Evolutionary conservation across 257 asterid genomes (phyloP).

Genomic region (Coffea eugenioides): DNA sequence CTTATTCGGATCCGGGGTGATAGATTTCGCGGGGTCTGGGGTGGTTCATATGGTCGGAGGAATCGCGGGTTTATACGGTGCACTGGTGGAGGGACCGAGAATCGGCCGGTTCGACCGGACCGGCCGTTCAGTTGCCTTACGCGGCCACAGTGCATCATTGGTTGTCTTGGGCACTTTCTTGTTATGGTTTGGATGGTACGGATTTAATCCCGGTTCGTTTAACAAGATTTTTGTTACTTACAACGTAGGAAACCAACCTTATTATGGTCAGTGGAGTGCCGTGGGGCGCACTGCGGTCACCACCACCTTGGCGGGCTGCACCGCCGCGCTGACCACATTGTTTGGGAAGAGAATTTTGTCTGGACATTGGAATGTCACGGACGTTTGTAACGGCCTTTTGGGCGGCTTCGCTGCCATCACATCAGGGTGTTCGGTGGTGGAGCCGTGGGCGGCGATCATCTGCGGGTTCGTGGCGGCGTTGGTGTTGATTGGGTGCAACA

Average conservation of each 20-base stretch:
- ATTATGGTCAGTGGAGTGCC: constrained; percentile 94
- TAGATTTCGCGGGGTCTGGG: constrained; percentile 93
- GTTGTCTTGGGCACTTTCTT: constrained; percentile 77
- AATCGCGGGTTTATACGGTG: constrained; percentile 75
- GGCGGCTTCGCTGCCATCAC: constrained; percentile 97
- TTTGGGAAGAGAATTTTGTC: constrained; percentile 68
- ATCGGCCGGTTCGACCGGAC: constrained; percentile 74
- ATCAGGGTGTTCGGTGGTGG: constrained; percentile 86
- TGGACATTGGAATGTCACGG: constrained; percentile 92
- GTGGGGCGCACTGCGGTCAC: constrained; percentile 94
- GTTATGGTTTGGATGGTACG: constrained; percentile 93
- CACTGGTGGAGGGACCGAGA: constrained; percentile 79
- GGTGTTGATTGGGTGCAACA: constrained; percentile 77
- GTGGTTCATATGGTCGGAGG: constrained; percentile 97
- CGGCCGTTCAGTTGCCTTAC: constrained; percentile 61
- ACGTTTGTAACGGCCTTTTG: constrained; percentile 79
- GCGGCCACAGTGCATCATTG: constrained; percentile 79
- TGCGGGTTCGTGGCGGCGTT: constrained; percentile 87
- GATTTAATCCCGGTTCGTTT: constrained; percentile 90
- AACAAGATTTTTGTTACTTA: constrained; percentile 49
- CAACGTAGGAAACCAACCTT: constrained; percentile 22
- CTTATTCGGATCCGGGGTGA: constrained; percentile 73
- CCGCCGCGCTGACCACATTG: constrained; percentile 80
- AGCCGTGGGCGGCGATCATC: constrained; percentile 90
- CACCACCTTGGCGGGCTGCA: constrained; percentile 86